Base-by-base conservation (phyloP, 257 asterid species). In the Petunia axillaris region DNA sequence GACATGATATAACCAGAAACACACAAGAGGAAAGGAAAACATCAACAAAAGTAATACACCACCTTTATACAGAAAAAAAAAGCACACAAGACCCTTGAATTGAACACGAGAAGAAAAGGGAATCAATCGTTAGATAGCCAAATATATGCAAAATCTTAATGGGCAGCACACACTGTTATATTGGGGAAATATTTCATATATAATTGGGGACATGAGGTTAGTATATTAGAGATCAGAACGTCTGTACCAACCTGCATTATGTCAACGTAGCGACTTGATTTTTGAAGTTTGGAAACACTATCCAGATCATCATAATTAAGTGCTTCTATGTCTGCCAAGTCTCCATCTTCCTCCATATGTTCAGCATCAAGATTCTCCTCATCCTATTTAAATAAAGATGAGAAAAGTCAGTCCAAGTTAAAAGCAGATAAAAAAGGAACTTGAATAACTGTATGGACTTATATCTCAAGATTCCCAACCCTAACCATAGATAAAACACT, bases 271-370 rank as follows among this genome's bases (percentile, higher is more conserved):
- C 98, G 97, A 59, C 88, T 95, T 1, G 97, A 81, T 73, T 88
- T 96, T 77, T 92, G 99, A 39, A 96, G 90, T 75, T 94, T 96
- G 82, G 99, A 96, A 75, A 96, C 97, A 60, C 90, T 94, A 65
- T 94, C 99, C 44, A 96, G 88, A 85, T 96, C 98, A 81, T 96
- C 98, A 77, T 94, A 92, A 85, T 96, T 96, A 68, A 96, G 94
- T 81, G 91, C 88, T 84, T 96, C 99, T 37, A 96, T 94, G 76
- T 96, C 99, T 11, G 93, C 97, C 81, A 94, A 85, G 85, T 96
- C 97, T 80, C 95, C 99, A 85, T 95, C 98, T 87, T 95, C 97
- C 81, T 93, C 98, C 97, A 93, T 95, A 71, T 87, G 83, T 8
- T 87, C 97, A 3, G 85, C 88, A 76, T 89, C 88, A 86, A 79